phyloP scores from a whole-genome alignment of 768 basidiomycete genomes.

The Mycena metata region DNA sequence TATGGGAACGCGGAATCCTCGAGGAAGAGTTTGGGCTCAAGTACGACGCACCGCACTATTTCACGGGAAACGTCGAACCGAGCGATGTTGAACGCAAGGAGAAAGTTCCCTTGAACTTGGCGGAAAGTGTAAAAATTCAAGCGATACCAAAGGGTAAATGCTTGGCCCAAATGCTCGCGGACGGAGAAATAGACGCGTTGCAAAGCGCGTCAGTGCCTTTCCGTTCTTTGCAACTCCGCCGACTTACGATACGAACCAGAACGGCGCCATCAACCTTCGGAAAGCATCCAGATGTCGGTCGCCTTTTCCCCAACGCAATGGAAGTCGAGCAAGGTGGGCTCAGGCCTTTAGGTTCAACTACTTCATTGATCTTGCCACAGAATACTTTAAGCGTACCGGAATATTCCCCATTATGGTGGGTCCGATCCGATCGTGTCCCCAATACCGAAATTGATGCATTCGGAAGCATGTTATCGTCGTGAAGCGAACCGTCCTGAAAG shows the following conservation, averaged over 20 bases:
- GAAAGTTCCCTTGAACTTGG: conserved; percentile 28
- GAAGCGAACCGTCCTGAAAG: conserved; percentile 23
- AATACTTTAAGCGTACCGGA: conserved; percentile 34
- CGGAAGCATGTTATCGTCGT: conserved; percentile 30
- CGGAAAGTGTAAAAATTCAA: conserved; percentile 25
- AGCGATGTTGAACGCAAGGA: conserved; percentile 28
- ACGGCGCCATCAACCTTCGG: conserved; percentile 32
- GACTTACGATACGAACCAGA: neutral
- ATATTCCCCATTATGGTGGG: conserved; percentile 34
- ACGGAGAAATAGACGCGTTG: conserved; percentile 32
- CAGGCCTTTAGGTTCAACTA: neutral
- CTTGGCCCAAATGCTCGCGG: conserved; percentile 33
- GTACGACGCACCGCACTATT: conserved; percentile 24
- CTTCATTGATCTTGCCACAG: neutral
- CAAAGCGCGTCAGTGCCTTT: conserved; percentile 30
- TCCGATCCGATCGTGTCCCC: neutral
- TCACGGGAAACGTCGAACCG: conserved; percentile 31
- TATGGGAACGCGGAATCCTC: conserved; percentile 38
- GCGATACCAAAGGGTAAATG: conserved; percentile 33
- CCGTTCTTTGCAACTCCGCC: neutral
- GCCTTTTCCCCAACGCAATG: conserved; percentile 28
- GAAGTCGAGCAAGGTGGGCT: conserved; percentile 21
- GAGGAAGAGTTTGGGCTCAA: conserved; percentile 31
- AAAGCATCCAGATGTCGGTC: conserved; percentile 27
- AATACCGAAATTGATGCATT: neutral